A percentile compares a stretch with the other conserved stretches of the same genome.
Evolutionary conservation across 2,329 filamentous ascomycete species (phyloP).

Genomic region (Knoxdaviesia capensis): DNA sequence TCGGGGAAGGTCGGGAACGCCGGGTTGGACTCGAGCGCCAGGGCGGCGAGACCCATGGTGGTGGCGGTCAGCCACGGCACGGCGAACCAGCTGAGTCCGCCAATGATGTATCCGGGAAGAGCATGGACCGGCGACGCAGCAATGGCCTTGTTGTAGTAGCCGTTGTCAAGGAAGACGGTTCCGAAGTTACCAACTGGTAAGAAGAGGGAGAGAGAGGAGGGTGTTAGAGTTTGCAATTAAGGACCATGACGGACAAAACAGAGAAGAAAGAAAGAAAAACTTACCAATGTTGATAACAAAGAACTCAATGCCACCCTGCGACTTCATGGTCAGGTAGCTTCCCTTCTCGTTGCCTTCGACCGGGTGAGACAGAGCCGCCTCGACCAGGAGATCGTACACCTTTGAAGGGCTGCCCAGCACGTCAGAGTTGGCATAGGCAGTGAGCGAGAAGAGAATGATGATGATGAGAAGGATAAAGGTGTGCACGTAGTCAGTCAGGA

Average conservation of each 20-base stretch:
- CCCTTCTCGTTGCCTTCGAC: conserved; percentile 63
- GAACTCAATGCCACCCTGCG: conserved; percentile 64
- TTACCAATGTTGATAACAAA: conserved; percentile 59
- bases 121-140: conserved; percentile 71
- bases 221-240: too few species aligned
- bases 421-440: conserved; percentile 55
- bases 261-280: background rate
- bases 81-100: conserved; percentile 77
- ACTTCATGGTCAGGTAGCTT: conserved; percentile 74
- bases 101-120: conserved; percentile 72
- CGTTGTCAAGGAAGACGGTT: conserved; percentile 71
- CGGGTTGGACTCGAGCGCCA: conserved; percentile 58
- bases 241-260: too few species aligned
- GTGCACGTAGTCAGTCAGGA: conserved; percentile 72
- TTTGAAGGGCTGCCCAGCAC: conserved; percentile 53
- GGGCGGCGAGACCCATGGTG: conserved; percentile 66
- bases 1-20: conserved; percentile 53
- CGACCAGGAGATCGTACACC: conserved; percentile 59
- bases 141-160: conserved; percentile 89
- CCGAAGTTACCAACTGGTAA: conserved; percentile 55
- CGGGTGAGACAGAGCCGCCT: conserved; percentile 48
- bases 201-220: too few species aligned
- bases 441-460: conserved; percentile 70
- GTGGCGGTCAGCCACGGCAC: conserved; percentile 82
- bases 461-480: conserved; percentile 72